phyloP scores from a whole-genome alignment of 2,329 filamentous ascomycete genomes.

The Trichophaea hybrida region DNA sequence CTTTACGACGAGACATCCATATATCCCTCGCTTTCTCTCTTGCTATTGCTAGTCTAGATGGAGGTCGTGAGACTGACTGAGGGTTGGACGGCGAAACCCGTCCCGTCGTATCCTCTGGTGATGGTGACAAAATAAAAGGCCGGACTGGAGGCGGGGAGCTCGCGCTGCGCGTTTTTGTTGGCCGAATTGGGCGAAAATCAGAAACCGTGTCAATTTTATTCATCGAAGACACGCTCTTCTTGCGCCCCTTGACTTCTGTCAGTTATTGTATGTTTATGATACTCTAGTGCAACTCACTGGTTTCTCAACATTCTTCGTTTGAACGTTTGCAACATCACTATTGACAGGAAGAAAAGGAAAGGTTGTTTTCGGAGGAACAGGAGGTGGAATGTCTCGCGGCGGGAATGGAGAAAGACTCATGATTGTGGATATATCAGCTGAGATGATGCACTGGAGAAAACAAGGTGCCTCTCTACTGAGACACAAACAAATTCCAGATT shows the following conservation, averaged over 20 bases:
- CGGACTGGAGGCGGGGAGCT: not conserved
- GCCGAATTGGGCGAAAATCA: not conserved
- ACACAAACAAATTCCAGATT: not conserved
- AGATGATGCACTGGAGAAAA: too few species aligned
- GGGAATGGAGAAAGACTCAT: conserved; percentile 20
- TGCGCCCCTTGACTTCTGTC: not conserved
- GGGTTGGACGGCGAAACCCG: conserved; percentile 3
- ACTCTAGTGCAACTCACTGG: not conserved
- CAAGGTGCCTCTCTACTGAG: too few species aligned
- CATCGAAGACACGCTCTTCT: not conserved
- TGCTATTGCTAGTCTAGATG: conserved; percentile 11
- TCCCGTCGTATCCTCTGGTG: not conserved
- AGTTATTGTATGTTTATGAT: not conserved
- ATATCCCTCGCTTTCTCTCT: conserved; percentile 26
- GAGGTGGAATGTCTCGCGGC: conserved; percentile 13
- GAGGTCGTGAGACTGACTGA: not conserved
- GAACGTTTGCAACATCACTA: conserved; percentile 1
- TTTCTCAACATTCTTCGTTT: conserved; percentile 6
- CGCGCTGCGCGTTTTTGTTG: not conserved
- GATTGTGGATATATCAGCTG: not conserved
- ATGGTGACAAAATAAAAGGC: not conserved
- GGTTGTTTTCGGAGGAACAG: conserved; percentile 16
- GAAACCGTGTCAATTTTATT: not conserved
- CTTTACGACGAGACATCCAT: conserved; percentile 40
- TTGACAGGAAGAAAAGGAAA: not conserved